Evolutionary conservation across 805 yeast species (phyloP).

Genomic region (Candida patagonica): DNA sequence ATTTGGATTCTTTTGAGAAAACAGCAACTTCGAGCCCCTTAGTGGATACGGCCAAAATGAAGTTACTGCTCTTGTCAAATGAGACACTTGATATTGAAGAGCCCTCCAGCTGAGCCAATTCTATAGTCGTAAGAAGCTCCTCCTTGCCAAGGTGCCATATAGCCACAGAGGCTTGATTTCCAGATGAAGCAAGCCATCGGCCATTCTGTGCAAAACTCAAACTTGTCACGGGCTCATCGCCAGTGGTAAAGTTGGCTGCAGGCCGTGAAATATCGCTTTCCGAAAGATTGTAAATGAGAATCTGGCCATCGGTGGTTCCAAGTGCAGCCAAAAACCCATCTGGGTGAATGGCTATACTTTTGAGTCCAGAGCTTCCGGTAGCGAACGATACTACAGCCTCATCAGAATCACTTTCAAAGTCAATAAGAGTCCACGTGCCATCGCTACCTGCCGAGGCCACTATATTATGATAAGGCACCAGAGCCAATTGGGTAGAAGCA

Average conservation of each 20-base stretch:
- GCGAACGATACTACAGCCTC: neutral
- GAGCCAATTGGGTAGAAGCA: slow-evolving; percentile 3
- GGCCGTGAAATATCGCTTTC: slow-evolving; percentile 23
- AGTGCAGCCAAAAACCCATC: slow-evolving; percentile 41
- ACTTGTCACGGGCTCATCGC: slow-evolving; percentile 23
- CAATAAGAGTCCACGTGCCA: slow-evolving; percentile 12
- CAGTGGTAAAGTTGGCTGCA: slow-evolving; percentile 27
- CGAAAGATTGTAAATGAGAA: slow-evolving; percentile 34
- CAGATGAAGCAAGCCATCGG: slow-evolving; percentile 38
- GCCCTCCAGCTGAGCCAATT: slow-evolving; percentile 5
- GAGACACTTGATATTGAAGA: slow-evolving; percentile 11
- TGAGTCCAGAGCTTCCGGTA: slow-evolving; percentile 7
- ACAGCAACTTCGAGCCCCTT: slow-evolving; percentile 27
- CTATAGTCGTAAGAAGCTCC: slow-evolving; percentile 10
- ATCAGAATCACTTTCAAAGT: slow-evolving; percentile 9
- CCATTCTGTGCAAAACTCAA: slow-evolving; percentile 55
- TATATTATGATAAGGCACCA: slow-evolving; percentile 1
- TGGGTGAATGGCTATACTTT: slow-evolving; percentile 31
- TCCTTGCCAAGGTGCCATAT: slow-evolving; percentile 43
- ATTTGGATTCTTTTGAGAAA: slow-evolving; percentile 34
- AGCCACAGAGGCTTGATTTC: slow-evolving; percentile 25
- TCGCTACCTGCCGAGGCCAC: slow-evolving; percentile 9
- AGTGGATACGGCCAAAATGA: slow-evolving; percentile 14
- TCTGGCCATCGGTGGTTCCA: slow-evolving; percentile 28
- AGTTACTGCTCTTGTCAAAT: slow-evolving; percentile 25